These are phyloP conservation scores for Spiraea crenata DNA, from an alignment of 331 rosid species.

Conservation along the genomic window DNA sequence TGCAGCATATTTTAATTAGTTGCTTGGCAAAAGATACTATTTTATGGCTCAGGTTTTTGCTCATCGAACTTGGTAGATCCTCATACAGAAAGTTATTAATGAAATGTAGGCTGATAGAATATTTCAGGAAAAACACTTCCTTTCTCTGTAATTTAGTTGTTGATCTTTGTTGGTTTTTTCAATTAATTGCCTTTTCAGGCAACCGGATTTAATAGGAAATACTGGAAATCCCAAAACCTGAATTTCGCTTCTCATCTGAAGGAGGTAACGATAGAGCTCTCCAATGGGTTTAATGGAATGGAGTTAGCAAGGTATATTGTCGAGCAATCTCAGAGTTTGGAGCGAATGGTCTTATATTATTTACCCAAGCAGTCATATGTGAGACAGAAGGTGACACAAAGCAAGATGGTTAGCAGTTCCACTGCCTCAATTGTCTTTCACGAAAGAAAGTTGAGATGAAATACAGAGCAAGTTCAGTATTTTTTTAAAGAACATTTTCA, in stretches of 20 bases:
- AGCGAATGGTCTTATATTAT: slow-evolving; percentile 6
- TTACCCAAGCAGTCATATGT: not conserved
- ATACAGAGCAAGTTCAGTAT: not conserved
- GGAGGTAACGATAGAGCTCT: slow-evolving; percentile 12
- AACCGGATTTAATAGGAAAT: not conserved
- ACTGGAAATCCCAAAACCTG: slow-evolving; percentile 2
- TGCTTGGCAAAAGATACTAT: not conserved
- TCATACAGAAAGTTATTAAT: not conserved
- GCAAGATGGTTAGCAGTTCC: not conserved
- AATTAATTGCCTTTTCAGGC: not conserved
- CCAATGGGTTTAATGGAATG: not conserved
- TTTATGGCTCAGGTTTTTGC: not conserved
- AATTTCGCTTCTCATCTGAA: not conserved
- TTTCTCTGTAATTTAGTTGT: not conserved
- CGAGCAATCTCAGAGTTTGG: not conserved
- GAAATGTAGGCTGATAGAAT: not conserved
- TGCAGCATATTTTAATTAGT: too few relatives aligned
- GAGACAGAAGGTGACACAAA: not conserved
- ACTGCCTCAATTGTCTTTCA: not conserved
- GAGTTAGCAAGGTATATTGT: slow-evolving; percentile 8
- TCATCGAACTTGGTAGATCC: not conserved
- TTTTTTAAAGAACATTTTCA: not conserved
- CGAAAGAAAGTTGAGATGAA: not conserved
- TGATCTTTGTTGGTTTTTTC: not conserved
- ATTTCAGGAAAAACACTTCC: not conserved